A percentile compares a stretch with the other conserved stretches of the same genome.
Conservation (phyloP, 768 basidiomycete species). For the Lenzites betulinus region DNA sequence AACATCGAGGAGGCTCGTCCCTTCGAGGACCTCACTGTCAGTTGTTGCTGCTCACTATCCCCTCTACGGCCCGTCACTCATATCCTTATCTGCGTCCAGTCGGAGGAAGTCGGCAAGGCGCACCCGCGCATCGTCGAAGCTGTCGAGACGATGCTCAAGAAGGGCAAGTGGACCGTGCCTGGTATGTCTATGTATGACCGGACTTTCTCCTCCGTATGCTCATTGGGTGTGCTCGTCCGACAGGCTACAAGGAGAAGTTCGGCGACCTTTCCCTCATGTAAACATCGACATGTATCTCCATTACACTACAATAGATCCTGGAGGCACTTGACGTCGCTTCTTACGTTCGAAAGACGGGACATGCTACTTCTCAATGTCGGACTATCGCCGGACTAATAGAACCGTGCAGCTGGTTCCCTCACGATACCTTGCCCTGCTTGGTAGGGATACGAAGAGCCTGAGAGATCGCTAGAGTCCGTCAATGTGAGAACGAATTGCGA, state of each 20-base stretch:
- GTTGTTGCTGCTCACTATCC: constrained; percentile 31
- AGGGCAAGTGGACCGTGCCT: constrained; percentile 98
- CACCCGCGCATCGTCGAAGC: constrained; percentile 90
- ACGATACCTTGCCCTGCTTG: too few species aligned
- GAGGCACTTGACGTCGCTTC: constrained; percentile 19
- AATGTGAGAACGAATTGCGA: neutral
- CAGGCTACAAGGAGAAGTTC: constrained; percentile 95
- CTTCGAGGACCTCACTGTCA: constrained; percentile 93
- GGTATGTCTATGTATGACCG: constrained; percentile 48
- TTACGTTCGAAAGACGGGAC: neutral
- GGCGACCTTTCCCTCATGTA: constrained; percentile 93
- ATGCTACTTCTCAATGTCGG: neutral
- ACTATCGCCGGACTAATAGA: neutral
- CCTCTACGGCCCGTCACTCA: too few species aligned
- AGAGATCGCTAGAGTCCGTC: neutral
- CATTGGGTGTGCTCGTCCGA: constrained; percentile 1
- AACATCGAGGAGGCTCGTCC: constrained; percentile 98
- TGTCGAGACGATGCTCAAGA: constrained; percentile 93
- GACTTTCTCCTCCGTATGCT: neutral
- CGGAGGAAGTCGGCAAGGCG: constrained; percentile 87
- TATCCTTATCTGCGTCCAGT: constrained; percentile 42
- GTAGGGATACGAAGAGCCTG: neutral
- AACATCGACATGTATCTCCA: constrained; percentile 25
- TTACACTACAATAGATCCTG: constrained; percentile 18
- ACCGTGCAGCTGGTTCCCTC: neutral